Conservation (phyloP, 2,329 filamentous ascomycete genomes). For the Bipolaris zeicola region DNA sequence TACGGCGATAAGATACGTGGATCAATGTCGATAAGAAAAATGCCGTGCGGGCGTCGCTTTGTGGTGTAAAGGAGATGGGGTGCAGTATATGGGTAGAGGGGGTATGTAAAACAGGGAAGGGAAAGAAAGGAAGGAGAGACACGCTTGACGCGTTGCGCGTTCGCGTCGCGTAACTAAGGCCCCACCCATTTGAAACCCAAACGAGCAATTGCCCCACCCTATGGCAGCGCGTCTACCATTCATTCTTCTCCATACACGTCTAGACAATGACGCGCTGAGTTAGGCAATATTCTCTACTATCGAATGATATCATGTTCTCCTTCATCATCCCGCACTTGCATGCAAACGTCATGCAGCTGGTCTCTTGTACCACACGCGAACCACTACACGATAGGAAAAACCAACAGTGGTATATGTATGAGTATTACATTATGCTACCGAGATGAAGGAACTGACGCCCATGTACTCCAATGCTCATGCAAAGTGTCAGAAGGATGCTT, state of each 20-base stretch:
- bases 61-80: constrained; percentile 17
- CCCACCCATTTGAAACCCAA: constrained; percentile 31
- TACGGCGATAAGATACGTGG: constrained; percentile 25
- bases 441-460: constrained; percentile 24
- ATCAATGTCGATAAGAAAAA: constrained; percentile 26
- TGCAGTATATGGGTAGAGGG: constrained; percentile 37
- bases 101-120: constrained; percentile 30
- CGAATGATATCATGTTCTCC: background rate
- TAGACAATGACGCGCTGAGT: background rate
- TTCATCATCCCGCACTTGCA: background rate
- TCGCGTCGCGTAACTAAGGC: constrained; percentile 27
- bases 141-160: constrained; percentile 23
- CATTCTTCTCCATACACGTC: background rate
- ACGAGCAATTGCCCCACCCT: constrained; percentile 14
- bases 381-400: background rate
- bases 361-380: background rate
- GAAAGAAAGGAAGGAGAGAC: constrained; percentile 26
- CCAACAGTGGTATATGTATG: background rate
- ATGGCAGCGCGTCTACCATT: constrained; percentile 8
- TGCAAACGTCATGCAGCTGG: background rate
- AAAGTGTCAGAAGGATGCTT: constrained; percentile 11
- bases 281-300: background rate
- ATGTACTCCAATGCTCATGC: constrained; percentile 37
- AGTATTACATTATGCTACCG: constrained; percentile 8
- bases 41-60: constrained; percentile 16